These are phyloP conservation scores for Diophrys appendiculata DNA, from an alignment of 73 alveolate genomes.

Conservation along the genomic window DNA sequence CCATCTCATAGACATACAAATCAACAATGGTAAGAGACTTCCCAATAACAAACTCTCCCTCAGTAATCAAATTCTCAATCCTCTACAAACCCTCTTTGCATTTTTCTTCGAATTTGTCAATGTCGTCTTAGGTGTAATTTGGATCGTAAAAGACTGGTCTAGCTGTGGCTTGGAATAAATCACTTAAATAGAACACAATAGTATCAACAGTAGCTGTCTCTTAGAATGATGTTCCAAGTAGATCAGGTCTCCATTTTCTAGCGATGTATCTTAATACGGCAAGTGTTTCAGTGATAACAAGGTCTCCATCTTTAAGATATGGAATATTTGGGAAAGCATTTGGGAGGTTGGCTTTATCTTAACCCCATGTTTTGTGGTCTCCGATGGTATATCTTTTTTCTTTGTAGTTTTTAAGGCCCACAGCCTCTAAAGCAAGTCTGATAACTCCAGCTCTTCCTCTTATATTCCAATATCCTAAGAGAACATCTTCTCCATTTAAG, in stretches of 20 bases:
- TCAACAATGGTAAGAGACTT: neutral
- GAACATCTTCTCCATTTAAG: neutral
- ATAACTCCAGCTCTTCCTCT: slow-evolving; percentile 1
- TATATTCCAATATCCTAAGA: neutral
- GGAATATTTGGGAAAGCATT: slow-evolving; percentile 48
- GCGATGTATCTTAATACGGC: slow-evolving; percentile 33
- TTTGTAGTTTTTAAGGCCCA: neutral
- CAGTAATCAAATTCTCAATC: neutral
- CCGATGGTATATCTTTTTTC: neutral
- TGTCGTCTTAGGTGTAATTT: neutral
- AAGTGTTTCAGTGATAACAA: slow-evolving; percentile 27
- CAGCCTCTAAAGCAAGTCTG: slow-evolving; percentile 8
- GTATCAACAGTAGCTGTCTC: neutral
- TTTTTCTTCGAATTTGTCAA: neutral
- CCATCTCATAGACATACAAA: neutral
- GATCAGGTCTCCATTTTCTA: slow-evolving; percentile 39
- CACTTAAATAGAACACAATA: neutral
- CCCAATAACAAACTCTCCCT: neutral
- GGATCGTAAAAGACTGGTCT: neutral
- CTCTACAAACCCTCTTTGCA: neutral
- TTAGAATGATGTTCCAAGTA: neutral
- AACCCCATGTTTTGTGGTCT: slow-evolving; percentile 15
- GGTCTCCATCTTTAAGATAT: slow-evolving; percentile 42
- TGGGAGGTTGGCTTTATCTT: slow-evolving; percentile 14
- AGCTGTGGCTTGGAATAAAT: neutral